Conservation (phyloP, 176 grass and related monocot species). For the Tillandsia leiboldiana region DNA sequence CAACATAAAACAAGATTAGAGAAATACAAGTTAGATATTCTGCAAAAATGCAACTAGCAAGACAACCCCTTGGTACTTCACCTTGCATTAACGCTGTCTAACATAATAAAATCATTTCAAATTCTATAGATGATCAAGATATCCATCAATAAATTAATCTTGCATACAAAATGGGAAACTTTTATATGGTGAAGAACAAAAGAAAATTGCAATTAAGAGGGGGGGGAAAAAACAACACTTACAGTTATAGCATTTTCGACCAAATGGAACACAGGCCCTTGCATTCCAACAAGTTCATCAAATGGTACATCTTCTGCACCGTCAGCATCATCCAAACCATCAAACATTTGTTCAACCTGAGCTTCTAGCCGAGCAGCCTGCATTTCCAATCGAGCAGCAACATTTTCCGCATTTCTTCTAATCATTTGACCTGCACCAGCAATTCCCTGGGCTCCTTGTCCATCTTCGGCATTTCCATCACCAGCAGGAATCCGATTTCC, state of each 20-base stretch:
- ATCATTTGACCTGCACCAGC: slow-evolving; percentile 68
- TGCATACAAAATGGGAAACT: no score
- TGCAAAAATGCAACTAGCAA: neutral
- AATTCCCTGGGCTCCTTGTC: slow-evolving; percentile 63
- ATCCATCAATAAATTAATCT: no score
- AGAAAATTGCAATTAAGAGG: neutral
- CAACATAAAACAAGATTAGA: neutral
- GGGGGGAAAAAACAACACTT: slow-evolving; percentile 20
- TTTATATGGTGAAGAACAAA: neutral
- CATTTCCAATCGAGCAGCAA: slow-evolving; percentile 82
- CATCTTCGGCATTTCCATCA: slow-evolving; percentile 64
- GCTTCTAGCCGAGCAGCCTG: slow-evolving; percentile 67
- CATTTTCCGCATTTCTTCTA: slow-evolving; percentile 96
- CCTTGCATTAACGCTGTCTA: no score
- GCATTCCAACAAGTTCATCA: slow-evolving; percentile 96
- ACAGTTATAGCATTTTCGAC: slow-evolving; percentile 99
- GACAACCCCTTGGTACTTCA: no score
- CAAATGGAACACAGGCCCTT: slow-evolving; percentile 97
- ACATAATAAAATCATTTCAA: neutral
- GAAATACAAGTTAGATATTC: neutral
- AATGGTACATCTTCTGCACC: slow-evolving; percentile 98
- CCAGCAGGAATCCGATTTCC: slow-evolving; percentile 55
- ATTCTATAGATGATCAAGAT: neutral
- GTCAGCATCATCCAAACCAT: slow-evolving; percentile 97
- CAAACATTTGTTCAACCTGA: slow-evolving; percentile 98